Evolutionary conservation across 176 grass and related monocot genomes (phyloP).

Genomic region (Ananas comosus): DNA sequence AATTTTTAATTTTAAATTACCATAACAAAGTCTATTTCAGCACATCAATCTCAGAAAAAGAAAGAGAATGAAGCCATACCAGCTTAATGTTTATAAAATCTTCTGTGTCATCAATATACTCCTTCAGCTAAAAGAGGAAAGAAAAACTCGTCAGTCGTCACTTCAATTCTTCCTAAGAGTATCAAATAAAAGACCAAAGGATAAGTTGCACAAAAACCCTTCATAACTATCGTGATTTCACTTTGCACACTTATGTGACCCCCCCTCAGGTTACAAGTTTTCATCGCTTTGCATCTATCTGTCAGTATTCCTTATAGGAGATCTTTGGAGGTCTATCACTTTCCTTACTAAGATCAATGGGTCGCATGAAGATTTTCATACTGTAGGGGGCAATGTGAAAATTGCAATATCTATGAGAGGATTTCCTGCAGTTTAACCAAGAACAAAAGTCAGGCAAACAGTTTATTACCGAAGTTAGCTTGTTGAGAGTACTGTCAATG

Average conservation of each 20-base stretch:
- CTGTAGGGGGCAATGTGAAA: too few species aligned
- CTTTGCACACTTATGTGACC: neutral
- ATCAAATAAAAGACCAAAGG: neutral
- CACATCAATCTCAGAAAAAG: neutral
- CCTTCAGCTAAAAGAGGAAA: conserved; percentile 64
- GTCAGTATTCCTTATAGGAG: too few species aligned
- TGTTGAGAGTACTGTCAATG: conserved; percentile 88
- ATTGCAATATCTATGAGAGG: too few species aligned
- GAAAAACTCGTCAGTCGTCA: neutral
- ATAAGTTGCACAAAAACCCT: neutral
- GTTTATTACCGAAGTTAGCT: conserved; percentile 75
- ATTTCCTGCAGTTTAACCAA: neutral
- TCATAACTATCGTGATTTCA: too few species aligned
- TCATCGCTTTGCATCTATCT: too few species aligned
- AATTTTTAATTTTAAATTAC: neutral
- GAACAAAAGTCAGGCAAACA: conserved; percentile 2
- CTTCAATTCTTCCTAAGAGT: neutral
- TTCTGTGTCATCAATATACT: conserved; percentile 97
- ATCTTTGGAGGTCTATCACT: too few species aligned
- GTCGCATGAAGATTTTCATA: too few species aligned
- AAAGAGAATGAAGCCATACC: conserved; percentile 40
- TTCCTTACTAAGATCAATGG: too few species aligned
- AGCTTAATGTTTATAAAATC: conserved; percentile 99
- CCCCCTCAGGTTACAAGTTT: neutral
- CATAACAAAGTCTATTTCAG: neutral